Conservation (phyloP, 2,329 filamentous ascomycete species). For the Lomentospora prolificans region DNA sequence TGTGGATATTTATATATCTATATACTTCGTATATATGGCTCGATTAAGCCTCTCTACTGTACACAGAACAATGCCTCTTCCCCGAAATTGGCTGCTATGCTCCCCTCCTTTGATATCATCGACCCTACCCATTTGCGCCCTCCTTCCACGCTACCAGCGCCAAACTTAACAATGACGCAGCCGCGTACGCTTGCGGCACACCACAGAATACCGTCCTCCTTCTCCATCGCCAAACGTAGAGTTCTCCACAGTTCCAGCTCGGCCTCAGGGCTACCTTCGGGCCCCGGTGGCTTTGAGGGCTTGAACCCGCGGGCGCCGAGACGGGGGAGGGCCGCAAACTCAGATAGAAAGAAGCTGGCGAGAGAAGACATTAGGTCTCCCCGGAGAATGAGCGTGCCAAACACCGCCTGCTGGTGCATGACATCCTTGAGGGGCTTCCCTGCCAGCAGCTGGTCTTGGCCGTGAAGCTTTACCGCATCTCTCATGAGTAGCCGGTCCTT, state of each 20-base stretch:
- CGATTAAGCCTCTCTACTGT: conserved; percentile 24
- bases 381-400: conserved; percentile 76
- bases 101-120: conserved; percentile 68
- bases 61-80: conserved; percentile 73
- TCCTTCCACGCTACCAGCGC: conserved; percentile 69
- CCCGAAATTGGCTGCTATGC: conserved; percentile 61
- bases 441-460: conserved; percentile 30
- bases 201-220: conserved; percentile 58
- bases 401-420: conserved; percentile 66
- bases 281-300: conserved; percentile 37
- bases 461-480: conserved; percentile 70
- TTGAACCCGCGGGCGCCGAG: conserved; percentile 76
- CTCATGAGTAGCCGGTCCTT: conserved; percentile 62
- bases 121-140: conserved; percentile 69
- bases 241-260: conserved; percentile 35
- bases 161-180: conserved; percentile 87
- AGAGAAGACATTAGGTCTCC: conserved; percentile 60
- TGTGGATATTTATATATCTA: too few relatives aligned
- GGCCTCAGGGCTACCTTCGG: conserved; percentile 25
- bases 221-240: conserved; percentile 48
- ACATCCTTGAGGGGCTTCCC: conserved; percentile 41
- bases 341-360: conserved; percentile 64
- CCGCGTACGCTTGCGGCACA: conserved; percentile 71
- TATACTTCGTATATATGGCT: too few relatives aligned
- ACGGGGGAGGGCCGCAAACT: conserved; percentile 69